Base-by-base conservation (phyloP, 805 yeast species). In the Nakazawaea pomicola region DNA sequence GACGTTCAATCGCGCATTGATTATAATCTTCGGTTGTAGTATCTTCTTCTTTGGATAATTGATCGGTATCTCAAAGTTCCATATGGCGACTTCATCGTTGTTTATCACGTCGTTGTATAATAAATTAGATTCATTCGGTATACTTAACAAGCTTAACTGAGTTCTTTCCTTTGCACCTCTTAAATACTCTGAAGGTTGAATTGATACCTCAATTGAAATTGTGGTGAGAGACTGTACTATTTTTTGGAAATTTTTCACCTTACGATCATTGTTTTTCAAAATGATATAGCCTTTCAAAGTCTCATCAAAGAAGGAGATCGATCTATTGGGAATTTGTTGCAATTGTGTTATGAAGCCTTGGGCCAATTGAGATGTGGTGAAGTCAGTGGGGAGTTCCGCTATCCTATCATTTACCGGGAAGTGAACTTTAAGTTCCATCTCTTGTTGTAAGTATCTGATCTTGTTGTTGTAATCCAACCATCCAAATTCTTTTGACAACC, bases 1-100 rank as follows among this genome's bases (percentile, higher is more conserved):
- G 2, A 40, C 18, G 17, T 18, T 36, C 16, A 41, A 31, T 14
- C 17, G 16, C 11, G 33, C 34, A 20, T 32, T 32, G 14, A 41
- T 25, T 3, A 41, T 36, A 3, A 41, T 23, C 19, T 38, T 34
- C 14, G 49, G 49, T 16, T 33, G 31, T 11, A 25, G 14, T 6
- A 46, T 35, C 20, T 35, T 40, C 32, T 34, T 33, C n/a, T 27
- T 37, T 10, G 49, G 49, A 33, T 41, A 41, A 4, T 24, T 33
- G 18, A 41, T 19, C 2, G 45, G 28, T 16, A 41, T 31, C 4
- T 34, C 28, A 23, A 40, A 41, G 18, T 32, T 36, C 49, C 49
- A 46, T 4, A 44, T 38, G 8, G 34, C 18, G 10, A 19, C 23
- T 9, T n/a, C 18, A 1, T 14, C 38, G 4, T 33, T 34, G 9